Base-by-base conservation (phyloP, 768 basidiomycete genomes). In the Sporobolomyces phaffii region DNA sequence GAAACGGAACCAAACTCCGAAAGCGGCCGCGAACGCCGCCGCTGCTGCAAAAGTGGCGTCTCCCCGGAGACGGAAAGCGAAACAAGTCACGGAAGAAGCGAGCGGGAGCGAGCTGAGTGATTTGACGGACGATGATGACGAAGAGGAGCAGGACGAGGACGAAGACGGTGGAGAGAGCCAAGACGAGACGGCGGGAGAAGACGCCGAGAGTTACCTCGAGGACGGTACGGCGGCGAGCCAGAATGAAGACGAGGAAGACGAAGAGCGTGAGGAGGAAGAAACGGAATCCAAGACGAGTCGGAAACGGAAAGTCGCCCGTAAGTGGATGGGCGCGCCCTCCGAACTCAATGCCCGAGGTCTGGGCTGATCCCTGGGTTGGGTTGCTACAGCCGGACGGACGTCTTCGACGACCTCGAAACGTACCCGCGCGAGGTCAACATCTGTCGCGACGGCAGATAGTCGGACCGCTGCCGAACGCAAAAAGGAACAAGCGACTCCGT, bases 81-180 rank as follows among this genome's bases (percentile, higher is more conserved):
- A 47, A n/a, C 43, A 31, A 14, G 22, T n/a, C 28, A 22, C 56
- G 5, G 56, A 58, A 5, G 56, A 44, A 10, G 56, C 26, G 5
- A 44, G 41, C 31, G 56, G 56, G 2, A 44, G 41, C 29, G 56
- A 58, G 26, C 29, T 58, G 56, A 58, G 56, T 38, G 56, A 58
- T 9, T 15, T 58, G 56, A 58, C 43, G 10, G 56, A 58, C 28
- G 56, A 58, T 41, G 54, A 56, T 4, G 54, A 56, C 7, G 52
- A 54, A 3, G 52, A 40, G 13, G 43, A 58, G 8, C 29, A 58
- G 2, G 43, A 58, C 28, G 56, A 56, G 24, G 54, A 58, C 28
- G 41, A 45, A 26, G 41, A 47, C 2, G 56, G 10, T 33, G 56
- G 15, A 18, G 56, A n/a, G 28, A 43, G 54, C 22, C 33, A 41